A percentile compares a stretch with the other conserved stretches of the same genome.
phyloP scores from a whole-genome alignment of 2,329 filamentous ascomycete genomes.

The Trichoderma citrinoviride region DNA sequence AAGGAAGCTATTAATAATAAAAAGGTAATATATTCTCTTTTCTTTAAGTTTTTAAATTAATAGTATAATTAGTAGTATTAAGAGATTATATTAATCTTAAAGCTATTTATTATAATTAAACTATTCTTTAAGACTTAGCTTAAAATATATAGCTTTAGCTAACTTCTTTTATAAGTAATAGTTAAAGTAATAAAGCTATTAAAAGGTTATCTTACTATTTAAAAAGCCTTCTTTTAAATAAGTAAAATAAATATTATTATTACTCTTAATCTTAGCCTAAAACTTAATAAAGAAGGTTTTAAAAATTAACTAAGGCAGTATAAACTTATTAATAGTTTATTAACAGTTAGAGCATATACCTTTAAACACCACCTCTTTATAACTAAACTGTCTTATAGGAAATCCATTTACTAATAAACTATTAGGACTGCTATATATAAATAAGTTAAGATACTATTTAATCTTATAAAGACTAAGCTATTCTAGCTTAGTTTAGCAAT shows the following conservation, averaged over 20 bases:
- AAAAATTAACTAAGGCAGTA: neutral
- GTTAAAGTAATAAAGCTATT: constrained; percentile 9
- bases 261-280: neutral
- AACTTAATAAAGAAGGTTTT: neutral
- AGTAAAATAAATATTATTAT: neutral
- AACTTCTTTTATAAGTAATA: neutral
- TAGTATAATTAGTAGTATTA: neutral
- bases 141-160: neutral
- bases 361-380: too few species aligned
- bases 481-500: too few species aligned
- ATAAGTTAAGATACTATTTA: too few species aligned
- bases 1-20: neutral
- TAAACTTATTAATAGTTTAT: neutral
- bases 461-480: too few species aligned
- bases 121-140: neutral
- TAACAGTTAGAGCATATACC: too few species aligned
- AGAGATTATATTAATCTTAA: neutral
- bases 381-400: too few species aligned
- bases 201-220: neutral
- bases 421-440: too few species aligned
- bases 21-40: neutral
- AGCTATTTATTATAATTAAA: neutral
- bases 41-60: neutral
- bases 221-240: neutral
- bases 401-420: too few species aligned